Conservation (phyloP, 2,329 filamentous ascomycete genomes). For the Botrytis porri region DNA sequence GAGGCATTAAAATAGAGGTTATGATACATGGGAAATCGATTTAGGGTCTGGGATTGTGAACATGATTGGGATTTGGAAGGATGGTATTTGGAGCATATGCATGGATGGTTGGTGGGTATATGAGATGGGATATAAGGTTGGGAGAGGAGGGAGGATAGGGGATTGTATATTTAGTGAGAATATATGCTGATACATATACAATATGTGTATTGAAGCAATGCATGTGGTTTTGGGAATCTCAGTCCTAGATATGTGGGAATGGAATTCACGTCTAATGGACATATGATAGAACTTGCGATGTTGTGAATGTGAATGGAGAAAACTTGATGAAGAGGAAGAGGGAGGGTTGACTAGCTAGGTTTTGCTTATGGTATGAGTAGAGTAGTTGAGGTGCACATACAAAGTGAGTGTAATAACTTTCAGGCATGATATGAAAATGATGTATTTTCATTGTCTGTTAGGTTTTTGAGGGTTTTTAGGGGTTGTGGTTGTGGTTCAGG, state of each 20-base stretch:
- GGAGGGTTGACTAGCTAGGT: too few relatives aligned
- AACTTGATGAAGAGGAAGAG: too few relatives aligned
- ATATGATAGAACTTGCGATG: not conserved
- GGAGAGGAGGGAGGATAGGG: not conserved
- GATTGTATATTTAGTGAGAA: not conserved
- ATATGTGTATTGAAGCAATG: not conserved
- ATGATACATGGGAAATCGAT: not conserved
- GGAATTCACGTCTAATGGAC: not conserved
- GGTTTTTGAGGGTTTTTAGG: too few relatives aligned
- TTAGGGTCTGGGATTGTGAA: not conserved
- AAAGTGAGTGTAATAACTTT: too few relatives aligned
- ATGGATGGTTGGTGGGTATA: not conserved
- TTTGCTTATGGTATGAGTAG: too few relatives aligned
- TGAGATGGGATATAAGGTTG: not conserved
- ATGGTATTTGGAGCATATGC: not conserved
- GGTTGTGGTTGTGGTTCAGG: too few relatives aligned
- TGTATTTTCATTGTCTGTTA: too few relatives aligned
- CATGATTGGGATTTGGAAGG: not conserved
- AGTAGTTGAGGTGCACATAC: too few relatives aligned
- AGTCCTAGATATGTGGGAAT: fast-evolving
- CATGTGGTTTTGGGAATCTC: not conserved
- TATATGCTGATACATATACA: not conserved
- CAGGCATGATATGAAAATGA: too few relatives aligned
- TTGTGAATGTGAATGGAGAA: not conserved
- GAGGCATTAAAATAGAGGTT: not conserved